Conservation (phyloP, 2,329 filamentous ascomycete genomes). For the Raffaelea deltoideospora region DNA sequence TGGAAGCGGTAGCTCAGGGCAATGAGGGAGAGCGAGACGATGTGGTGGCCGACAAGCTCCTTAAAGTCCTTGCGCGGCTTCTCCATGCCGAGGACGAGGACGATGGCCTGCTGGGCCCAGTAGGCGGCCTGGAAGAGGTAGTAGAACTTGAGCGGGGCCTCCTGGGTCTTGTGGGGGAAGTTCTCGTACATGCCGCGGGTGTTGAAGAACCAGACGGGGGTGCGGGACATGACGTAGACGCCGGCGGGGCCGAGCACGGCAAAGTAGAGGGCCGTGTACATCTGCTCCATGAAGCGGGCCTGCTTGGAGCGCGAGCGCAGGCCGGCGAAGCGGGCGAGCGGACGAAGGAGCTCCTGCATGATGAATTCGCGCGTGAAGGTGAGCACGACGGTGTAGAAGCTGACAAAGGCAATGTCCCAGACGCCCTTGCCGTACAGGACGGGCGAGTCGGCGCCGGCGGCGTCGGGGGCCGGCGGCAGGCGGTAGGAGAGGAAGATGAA, state of each 20-base stretch:
- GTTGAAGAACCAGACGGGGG: conserved; percentile 95
- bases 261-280: conserved; percentile 90
- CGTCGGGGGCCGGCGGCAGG: conserved; percentile 34
- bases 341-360: conserved; percentile 79
- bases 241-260: conserved; percentile 66
- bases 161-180: conserved; percentile 72
- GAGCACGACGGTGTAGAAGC: conserved; percentile 78
- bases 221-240: conserved; percentile 78
- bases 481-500: conserved; percentile 88
- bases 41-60: conserved; percentile 81
- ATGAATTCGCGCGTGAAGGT: conserved; percentile 91
- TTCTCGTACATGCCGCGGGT: conserved; percentile 77
- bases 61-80: conserved; percentile 92
- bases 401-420: conserved; percentile 74
- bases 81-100: conserved; percentile 73
- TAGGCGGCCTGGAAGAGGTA: conserved; percentile 90
- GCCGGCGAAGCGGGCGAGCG: conserved; percentile 54
- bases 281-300: conserved; percentile 87
- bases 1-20: conserved; percentile 85
- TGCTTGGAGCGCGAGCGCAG: conserved; percentile 65
- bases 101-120: conserved; percentile 89
- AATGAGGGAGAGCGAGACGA: conserved; percentile 76
- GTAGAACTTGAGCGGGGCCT: conserved; percentile 79
- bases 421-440: conserved; percentile 77
- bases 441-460: conserved; percentile 24